Evolutionary conservation across 2,329 filamentous ascomycete species (phyloP), one percentile per base, ranked within the genome.

Genomic region (Pseudogymnoascus sp.): DNA sequence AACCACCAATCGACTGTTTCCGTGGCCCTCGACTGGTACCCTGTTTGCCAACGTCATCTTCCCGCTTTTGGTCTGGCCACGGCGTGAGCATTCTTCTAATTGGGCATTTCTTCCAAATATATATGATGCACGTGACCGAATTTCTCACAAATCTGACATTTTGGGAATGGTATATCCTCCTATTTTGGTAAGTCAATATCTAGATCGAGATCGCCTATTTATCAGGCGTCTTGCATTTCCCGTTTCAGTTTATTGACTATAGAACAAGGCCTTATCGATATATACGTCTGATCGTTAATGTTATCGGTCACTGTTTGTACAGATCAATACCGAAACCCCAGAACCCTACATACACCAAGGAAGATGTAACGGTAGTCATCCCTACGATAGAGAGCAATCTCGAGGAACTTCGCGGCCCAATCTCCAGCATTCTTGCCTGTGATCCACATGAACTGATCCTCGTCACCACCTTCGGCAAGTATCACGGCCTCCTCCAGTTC

Each of bases 331-430:
- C 89, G 45, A 88, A 93, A 63, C 89, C 91, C 42, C 84, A 86
- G 64, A 89, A 91, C 67, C 91, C 93, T n/a, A 86, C 81, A 51
- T 72, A 70, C 60, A 91, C 86, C 29, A 83, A 86, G 36, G 79
- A 90, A 69, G 91, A 97, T 83, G 92, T 96, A 71, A 96, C 93
- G 5, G 91, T 97, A 67, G 90, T 97, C 70, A 90, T 97, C 66
- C 93, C 93, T 6, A 96, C 93, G 10, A 92, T 97, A 68, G 91
- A 96, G 73, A 91, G 92, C 66, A 87, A 86, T 66, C 91, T 93
- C 65, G 87, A 92, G 70, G 91, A 96, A 72, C 81, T 97, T 66
- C 86, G 87, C 62, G 86, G 89, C 65, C 96, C 92, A 16, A 83
- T 97, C 40, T 81, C 87, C 72, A 91, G 89, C 71, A 91, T 91